These are phyloP conservation scores for Leucogyrophana mollusca DNA, from an alignment of 768 basidiomycete genomes.

Conservation along the genomic window DNA sequence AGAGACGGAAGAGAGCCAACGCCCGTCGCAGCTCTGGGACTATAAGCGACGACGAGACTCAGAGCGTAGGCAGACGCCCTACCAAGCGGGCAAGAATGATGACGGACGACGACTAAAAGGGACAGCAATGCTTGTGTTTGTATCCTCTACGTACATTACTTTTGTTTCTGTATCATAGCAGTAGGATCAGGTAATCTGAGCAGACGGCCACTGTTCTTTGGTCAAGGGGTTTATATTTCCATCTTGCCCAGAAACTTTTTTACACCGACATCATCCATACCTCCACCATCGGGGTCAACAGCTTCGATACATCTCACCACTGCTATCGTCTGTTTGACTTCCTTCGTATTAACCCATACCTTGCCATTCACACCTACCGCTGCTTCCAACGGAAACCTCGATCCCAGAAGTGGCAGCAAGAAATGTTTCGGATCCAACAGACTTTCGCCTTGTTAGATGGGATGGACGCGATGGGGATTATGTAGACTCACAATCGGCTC, in stretches of 20 bases:
- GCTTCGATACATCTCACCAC: slow-evolving; percentile 78
- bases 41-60: slow-evolving; percentile 69
- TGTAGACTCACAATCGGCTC: slow-evolving; percentile 71
- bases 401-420: slow-evolving; percentile 76
- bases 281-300: slow-evolving; percentile 72
- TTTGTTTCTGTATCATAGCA: slow-evolving; percentile 7
- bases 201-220: no score
- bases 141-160: neutral
- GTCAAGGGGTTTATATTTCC: slow-evolving; percentile 36
- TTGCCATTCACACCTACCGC: slow-evolving; percentile 92
- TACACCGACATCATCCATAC: slow-evolving; percentile 52
- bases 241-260: slow-evolving; percentile 51
- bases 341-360: slow-evolving; percentile 83
- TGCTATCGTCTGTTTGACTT: slow-evolving; percentile 71
- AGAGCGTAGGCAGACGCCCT: slow-evolving; percentile 47
- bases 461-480: slow-evolving; percentile 3
- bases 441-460: slow-evolving; percentile 35
- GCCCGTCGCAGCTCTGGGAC: slow-evolving; percentile 63
- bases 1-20: slow-evolving; percentile 71
- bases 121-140: no score
- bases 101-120: slow-evolving; percentile 57
- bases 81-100: slow-evolving; percentile 65
- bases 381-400: slow-evolving; percentile 80
- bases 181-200: neutral
- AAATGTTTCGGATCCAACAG: slow-evolving; percentile 81